Evolutionary conservation across 1,284 basidiomycete genomes (phyloP), one percentile per base, ranked within the genome.

Genomic region (Takashimella tepidaria): DNA sequence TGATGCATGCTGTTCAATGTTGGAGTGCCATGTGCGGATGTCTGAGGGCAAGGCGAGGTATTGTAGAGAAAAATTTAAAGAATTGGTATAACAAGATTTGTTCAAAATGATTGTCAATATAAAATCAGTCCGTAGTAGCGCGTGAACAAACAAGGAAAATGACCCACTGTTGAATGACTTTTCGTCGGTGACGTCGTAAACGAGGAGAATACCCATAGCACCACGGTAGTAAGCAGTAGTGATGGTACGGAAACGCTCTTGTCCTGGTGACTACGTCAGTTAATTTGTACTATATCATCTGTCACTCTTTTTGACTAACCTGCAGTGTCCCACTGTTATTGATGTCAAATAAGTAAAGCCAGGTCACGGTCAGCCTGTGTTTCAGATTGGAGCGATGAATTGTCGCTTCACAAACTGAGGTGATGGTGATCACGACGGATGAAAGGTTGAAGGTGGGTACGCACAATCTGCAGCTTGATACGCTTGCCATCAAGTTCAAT

Each of bases 181-280:
- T 76, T 97, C 92, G 76, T 98, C 95, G 25, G 96, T 98, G 41
- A 98, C 92, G 73, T 98, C 96, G 77, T 98, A 99, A 4, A 98
- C 95, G 55, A 99, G 83, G 53, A 99, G 80, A 69, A 98, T 99
- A 51, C 96, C 96, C 95, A 98, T 98, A 16, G 96, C 96, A 45
- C 96, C 96, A 65, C 96, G 88, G 81, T 99, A 99, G 78, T 99
- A 99, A n/a, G 96, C 93, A 8, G 95, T 97, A 43, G 96, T 98
- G 76, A 99, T 99, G 44, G 96, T 98, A 69, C 95, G 83, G 82
- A 99, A 99, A 22, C 96, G 87, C 79, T 99, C 96, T 80, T 98
- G 96, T 41, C 96, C 75, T 72, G 55, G 3, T 27, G n/a, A 37
- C 16, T 8, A 8, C 31, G 16, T 1, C 31, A 41, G 16, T 8